Conservation (phyloP, 257 asterid species). For the Lycium ferocissimum region DNA sequence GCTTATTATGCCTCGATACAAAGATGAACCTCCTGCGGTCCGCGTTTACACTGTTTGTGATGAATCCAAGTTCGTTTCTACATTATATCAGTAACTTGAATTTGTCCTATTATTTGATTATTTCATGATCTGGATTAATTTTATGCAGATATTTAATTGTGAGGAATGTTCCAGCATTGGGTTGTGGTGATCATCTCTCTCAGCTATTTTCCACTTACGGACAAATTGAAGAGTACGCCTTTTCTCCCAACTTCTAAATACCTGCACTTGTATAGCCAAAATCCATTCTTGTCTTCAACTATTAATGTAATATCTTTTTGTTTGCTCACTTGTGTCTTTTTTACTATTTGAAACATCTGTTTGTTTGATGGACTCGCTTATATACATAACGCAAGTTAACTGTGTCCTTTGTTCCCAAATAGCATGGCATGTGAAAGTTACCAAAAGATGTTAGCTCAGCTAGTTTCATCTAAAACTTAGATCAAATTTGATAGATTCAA, state of each 20-base stretch:
- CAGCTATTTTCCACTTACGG: conserved; percentile 70
- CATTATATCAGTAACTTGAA: neutral
- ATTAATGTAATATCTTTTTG: too few species aligned
- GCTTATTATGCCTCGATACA: conserved; percentile 61
- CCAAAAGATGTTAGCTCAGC: conserved; percentile 15
- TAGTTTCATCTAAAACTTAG: neutral
- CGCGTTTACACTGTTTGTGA: conserved; percentile 91
- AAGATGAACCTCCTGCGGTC: conserved; percentile 70
- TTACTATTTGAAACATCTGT: neutral
- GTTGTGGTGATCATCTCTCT: conserved; percentile 80
- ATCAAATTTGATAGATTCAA: neutral
- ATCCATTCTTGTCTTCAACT: neutral
- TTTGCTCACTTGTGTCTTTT: too few species aligned
- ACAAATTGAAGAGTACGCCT: conserved; percentile 68
- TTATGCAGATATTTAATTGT: conserved; percentile 68
- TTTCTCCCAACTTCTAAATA: neutral
- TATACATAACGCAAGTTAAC: neutral
- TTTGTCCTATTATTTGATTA: neutral
- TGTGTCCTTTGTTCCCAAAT: too few species aligned
- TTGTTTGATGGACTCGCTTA: neutral
- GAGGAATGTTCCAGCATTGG: conserved; percentile 88
- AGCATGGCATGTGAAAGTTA: neutral
- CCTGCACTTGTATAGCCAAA: neutral
- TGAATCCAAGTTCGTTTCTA: conserved; percentile 72
- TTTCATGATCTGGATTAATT: neutral